These are phyloP conservation scores for Penicillium janthinellum DNA, from an alignment of 2,329 filamentous ascomycete species.

Conservation along the genomic window DNA sequence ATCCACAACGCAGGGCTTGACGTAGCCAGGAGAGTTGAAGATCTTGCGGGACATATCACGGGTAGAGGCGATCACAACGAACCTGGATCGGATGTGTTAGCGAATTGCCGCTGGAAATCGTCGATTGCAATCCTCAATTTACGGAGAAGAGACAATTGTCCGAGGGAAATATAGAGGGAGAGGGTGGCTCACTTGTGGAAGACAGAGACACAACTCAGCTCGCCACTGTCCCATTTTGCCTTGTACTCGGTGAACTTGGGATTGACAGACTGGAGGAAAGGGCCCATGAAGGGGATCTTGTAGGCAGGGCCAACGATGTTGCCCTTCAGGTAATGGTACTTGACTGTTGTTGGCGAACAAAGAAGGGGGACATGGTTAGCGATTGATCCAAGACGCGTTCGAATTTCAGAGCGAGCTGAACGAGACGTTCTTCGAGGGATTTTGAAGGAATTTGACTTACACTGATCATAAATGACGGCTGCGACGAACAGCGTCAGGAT, in stretches of 20 bases:
- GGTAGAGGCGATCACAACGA: constrained; percentile 93
- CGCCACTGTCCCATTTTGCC: constrained; percentile 87
- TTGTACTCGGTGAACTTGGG: constrained; percentile 91
- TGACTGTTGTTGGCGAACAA: constrained; percentile 54
- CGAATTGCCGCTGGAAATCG: neutral
- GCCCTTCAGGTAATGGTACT: constrained; percentile 74
- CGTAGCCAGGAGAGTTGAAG: constrained; percentile 88
- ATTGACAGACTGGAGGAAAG: constrained; percentile 88
- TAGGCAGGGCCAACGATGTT: constrained; percentile 72
- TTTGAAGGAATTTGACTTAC: constrained; percentile 56
- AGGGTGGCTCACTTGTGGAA: constrained; percentile 83
- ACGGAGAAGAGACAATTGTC: neutral
- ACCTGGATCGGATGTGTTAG: constrained; percentile 56
- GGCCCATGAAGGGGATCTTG: constrained; percentile 89
- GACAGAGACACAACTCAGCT: constrained; percentile 93
- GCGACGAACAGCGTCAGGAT: constrained; percentile 69
- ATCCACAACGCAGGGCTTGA: constrained; percentile 96
- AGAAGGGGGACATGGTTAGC: constrained; percentile 18
- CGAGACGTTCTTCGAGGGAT: constrained; percentile 1
- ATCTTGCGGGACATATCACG: constrained; percentile 96
- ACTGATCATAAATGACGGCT: constrained; percentile 83
- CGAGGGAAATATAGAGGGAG: neutral
- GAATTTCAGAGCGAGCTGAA: neutral
- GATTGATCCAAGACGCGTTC: constrained; percentile 4
- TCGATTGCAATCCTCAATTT: neutral